Evolutionary conservation across 208 protist genomes (phyloP), one percentile per base, ranked within the genome.

Genomic region (Trypanosomatidae sp.): DNA sequence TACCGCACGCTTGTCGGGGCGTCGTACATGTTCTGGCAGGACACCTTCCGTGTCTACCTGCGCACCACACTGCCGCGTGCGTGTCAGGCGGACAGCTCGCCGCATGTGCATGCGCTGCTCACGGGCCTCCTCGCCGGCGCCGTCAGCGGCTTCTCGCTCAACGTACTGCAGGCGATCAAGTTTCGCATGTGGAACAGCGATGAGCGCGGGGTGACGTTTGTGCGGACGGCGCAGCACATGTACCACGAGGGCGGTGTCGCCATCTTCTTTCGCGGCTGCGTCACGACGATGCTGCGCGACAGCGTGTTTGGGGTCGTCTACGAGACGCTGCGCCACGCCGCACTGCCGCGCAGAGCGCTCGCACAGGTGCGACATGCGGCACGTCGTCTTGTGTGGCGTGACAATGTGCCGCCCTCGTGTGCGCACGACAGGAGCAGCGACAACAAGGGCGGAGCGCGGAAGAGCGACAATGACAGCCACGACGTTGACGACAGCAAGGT

Each of bases 11-110:
- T 90, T 23, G 77, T 89, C 2, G 72, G 75, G 2, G 78, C 74
- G 5, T 88, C 81, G 11, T 94, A 94, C 67, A 74, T 94, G 49
- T 90, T 94, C 46, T 94, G 71, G 71, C 86, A 94, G 37, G 81
- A 94, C 58, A 77, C 61, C 45, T 59, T 66, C 25, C 71, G 64
- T 6, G 70, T 88, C 7, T 71, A 74, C 18, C 78, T 94, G 48
- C 53, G 75, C 24, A 60, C 44, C 2, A 44, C 45, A 13, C 49
- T 78, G 5, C 86, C 81, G 8, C 37, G 45, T 0, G 48, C 8
- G 28, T 71, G 65, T 16, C 77, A 88, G 24, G 48, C 32, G n/a
- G 56, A 59, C 11, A 33, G 54, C 7, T 70, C 67, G 2, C 81
- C 81, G n/a, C 61, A 64, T 26, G 48, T 89, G 16, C 77, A 90